Evolutionary conservation across 2,329 filamentous ascomycete species (phyloP), one percentile per base, ranked within the genome.

Genomic region (Cyclaneusma minus): DNA sequence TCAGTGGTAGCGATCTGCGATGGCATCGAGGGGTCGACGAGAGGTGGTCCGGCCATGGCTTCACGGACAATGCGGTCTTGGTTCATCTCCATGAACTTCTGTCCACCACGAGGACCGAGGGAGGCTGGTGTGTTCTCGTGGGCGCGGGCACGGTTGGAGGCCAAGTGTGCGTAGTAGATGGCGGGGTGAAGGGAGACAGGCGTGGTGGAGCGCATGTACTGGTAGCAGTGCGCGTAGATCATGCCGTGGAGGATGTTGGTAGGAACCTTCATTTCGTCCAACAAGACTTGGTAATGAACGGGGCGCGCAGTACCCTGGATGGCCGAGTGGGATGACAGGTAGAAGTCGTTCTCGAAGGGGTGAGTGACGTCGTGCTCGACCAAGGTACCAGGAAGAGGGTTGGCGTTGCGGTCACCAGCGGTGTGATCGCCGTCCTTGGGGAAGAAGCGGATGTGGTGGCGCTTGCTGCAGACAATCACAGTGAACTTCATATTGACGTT

Each of bases 231-330:
- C 38, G 93, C 78, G 42, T 95, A 95, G 13, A 95, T 77, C 67
- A 95, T 78, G 29, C 75, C 74, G 43, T 93, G 80, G 0, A 98
- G 59, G 3, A 75, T 63, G 21, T 80, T 71, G 0, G 75, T 61
- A 1, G 61, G 49, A 41, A 81, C 64, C 2, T 64, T 58, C 27
- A 75, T 68, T 48, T 95, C 84, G 45, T 98, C 89, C 24, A 78
- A 47, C 13, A 98, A 71, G 9, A 94, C 77, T 34, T 87, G 78
- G 50, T 98, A 98, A 42, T 92, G 83, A 0, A 91, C 83, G 0
- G 89, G 89, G 2, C 89, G 72, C 11, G 89, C 78, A 1, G 89
- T 98, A 13, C 89, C 89, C 52, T 98, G 89, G 37, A 98, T 84
- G 1, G 89, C 89, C 8, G 67, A 61, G 38, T 82, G 76, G 0